phyloP scores from a whole-genome alignment of 352 stramenopile genomes.

The Thraustochytrium striatum region DNA sequence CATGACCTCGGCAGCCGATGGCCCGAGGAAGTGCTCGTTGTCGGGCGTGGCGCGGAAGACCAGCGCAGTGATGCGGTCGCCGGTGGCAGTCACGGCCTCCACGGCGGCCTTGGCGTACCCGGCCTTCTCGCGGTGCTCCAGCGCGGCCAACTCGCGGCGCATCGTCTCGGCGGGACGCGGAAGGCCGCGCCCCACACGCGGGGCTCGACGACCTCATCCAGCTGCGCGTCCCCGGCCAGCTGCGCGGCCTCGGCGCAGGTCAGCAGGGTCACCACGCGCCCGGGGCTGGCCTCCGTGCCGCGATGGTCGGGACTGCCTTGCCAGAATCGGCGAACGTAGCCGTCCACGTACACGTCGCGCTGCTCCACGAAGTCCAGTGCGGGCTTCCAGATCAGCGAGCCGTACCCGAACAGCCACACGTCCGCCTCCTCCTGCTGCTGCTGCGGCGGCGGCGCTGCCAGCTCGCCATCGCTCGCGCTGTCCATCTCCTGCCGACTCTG shows the following conservation, averaged over 20 bases:
- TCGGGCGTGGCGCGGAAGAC: constrained; percentile 75
- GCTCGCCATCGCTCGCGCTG: neutral
- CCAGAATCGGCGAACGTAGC: constrained; percentile 79
- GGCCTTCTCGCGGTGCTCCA: constrained; percentile 72
- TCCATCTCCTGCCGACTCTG: neutral
- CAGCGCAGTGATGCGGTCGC: constrained; percentile 62
- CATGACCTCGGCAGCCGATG: constrained; percentile 67
- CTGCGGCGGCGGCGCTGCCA: neutral
- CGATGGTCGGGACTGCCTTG: constrained; percentile 78
- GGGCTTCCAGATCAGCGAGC: constrained; percentile 49
- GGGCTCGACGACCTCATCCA: constrained; percentile 61
- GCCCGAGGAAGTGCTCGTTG: constrained; percentile 75
- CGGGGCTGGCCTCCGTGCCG: constrained; percentile 67
- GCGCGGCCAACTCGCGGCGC: constrained; percentile 66
- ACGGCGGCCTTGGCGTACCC: constrained; percentile 73
- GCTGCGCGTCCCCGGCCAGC: constrained; percentile 65
- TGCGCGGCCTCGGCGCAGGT: constrained; percentile 66
- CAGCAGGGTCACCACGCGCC: constrained; percentile 77
- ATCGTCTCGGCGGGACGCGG: constrained; percentile 71
- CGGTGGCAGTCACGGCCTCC: constrained; percentile 70
- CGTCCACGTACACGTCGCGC: constrained; percentile 65
- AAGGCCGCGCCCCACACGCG: constrained; percentile 76
- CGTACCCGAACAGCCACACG: constrained; percentile 49
- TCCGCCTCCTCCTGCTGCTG: neutral
- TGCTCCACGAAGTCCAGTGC: constrained; percentile 43